Conservation (phyloP, 257 asterid genomes). For the Rhazya stricta region DNA sequence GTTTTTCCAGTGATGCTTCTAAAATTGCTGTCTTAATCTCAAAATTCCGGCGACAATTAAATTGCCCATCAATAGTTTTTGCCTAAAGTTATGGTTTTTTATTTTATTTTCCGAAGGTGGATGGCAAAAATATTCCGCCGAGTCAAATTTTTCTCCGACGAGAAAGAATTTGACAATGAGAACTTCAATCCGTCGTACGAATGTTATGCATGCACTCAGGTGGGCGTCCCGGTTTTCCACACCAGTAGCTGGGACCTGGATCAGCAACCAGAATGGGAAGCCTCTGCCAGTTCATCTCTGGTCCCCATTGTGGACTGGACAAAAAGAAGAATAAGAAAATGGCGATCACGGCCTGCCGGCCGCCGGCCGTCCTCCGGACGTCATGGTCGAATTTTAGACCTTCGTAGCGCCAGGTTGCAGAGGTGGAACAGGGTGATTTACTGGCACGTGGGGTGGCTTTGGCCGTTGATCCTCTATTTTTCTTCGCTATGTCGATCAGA, state of each 20-base stretch:
- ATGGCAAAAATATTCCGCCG: constrained; percentile 3
- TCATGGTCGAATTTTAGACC: constrained; percentile 57
- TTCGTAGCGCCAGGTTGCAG: constrained; percentile 76
- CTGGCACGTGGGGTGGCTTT: constrained; percentile 90
- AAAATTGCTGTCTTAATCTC: background rate
- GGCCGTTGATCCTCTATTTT: constrained; percentile 85
- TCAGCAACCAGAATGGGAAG: constrained; percentile 11
- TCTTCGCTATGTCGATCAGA: constrained; percentile 77
- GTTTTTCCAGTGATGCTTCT: background rate
- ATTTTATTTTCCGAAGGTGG: constrained; percentile 13
- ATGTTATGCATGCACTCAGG: constrained; percentile 21
- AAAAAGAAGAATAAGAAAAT: background rate
- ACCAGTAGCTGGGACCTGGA: constrained; percentile 13
- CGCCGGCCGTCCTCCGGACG: constrained; percentile 13
- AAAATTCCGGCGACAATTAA: background rate
- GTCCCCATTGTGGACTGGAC: background rate
- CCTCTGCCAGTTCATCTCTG: background rate
- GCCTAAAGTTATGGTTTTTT: background rate
- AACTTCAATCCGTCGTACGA: background rate
- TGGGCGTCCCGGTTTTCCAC: constrained; percentile 19
- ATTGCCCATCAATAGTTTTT: no score
- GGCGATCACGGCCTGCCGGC: background rate
- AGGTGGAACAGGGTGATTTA: constrained; percentile 81
- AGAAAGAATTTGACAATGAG: background rate
- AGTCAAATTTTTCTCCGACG: background rate